Evolutionary conservation across 164 flowering plant species (phyloP), one percentile per base, ranked within the genome.

Genomic region (Vitis cinerea): DNA sequence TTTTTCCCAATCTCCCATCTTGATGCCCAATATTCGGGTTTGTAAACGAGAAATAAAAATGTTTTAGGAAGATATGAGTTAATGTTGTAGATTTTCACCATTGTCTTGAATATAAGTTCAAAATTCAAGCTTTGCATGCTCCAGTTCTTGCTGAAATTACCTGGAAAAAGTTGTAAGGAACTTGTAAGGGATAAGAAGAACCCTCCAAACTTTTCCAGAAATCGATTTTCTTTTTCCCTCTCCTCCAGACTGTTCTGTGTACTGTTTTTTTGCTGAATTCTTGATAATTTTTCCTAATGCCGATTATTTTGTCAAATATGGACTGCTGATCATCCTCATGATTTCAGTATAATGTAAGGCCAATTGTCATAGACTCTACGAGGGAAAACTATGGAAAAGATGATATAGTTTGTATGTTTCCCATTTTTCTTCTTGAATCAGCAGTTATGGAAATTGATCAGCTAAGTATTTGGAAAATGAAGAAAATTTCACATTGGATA

Each of bases 51-150:
- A 72, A 47, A 62, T 57, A 59, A 47, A 50, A 65, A 37, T 61
- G 65, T 51, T 63, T 62, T 78, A 58, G 78, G 67, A 68, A 57
- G 61, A 57, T 61, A 23, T 65, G 76, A 77, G 79, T 74, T 69
- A 66, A 60, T 79, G 67, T 74, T 72, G 68, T 76, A 72, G 57
- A 69, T 67, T 29, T 51, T 58, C 67, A 59, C 55, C 50, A 55
- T 48, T 61, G 47, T 49, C 64, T 53, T 53, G 13, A 13, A 53
- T 4, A 53, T 13, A 14, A 53, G 16, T 5, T 53, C 15, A 14
- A 12, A 23, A 44, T 61, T 19, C 16, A 4, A 17, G 50, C 44
- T 9, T 10, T 61, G 17, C 49, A n/a, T n/a, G 1, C 44, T 10
- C 44, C 16, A n/a, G 0, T 53, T 12, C 56, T 12, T 53, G 56